Evolutionary conservation across 768 basidiomycete species (phyloP).

Genomic region (Pleurotus sapidus): DNA sequence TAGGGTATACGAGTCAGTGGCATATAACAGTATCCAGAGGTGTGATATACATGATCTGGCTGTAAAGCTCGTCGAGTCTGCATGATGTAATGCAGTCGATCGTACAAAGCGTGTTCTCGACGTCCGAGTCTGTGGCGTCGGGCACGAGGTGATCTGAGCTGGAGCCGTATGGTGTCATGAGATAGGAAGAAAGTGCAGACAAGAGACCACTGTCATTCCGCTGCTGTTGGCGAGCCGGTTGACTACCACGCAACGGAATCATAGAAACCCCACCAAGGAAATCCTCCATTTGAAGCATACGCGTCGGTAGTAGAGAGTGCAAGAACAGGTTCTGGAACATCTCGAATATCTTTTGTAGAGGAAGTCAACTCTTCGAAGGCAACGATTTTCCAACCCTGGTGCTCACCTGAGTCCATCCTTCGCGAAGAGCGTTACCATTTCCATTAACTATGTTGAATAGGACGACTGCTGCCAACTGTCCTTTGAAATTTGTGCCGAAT

Average conservation of each 20-base stretch:
- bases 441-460: conserved; percentile 97
- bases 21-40: background rate
- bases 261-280: conserved; percentile 93
- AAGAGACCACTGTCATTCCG: conserved; percentile 88
- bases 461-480: conserved; percentile 94
- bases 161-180: conserved; percentile 89
- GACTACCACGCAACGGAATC: conserved; percentile 83
- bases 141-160: conserved; percentile 76
- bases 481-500: conserved; percentile 94
- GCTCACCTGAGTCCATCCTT: conserved; percentile 89
- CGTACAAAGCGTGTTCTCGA: conserved; percentile 92
- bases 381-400: background rate
- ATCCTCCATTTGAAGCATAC: conserved; percentile 97
- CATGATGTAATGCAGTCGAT: conserved; percentile 96
- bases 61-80: conserved; percentile 90
- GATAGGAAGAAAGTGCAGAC: conserved; percentile 91
- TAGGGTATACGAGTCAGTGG: conserved; percentile 24
- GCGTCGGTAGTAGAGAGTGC: conserved; percentile 84
- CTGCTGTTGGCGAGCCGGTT: conserved; percentile 57
- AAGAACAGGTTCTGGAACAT: conserved; percentile 97
- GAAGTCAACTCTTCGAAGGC: background rate
- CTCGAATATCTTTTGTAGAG: conserved; percentile 77
- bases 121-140: conserved; percentile 85
- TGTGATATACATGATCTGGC: conserved; percentile 78
- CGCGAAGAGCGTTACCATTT: conserved; percentile 89